phyloP scores from a whole-genome alignment of 441 rosid species.

The Biscutella auriculata region DNA sequence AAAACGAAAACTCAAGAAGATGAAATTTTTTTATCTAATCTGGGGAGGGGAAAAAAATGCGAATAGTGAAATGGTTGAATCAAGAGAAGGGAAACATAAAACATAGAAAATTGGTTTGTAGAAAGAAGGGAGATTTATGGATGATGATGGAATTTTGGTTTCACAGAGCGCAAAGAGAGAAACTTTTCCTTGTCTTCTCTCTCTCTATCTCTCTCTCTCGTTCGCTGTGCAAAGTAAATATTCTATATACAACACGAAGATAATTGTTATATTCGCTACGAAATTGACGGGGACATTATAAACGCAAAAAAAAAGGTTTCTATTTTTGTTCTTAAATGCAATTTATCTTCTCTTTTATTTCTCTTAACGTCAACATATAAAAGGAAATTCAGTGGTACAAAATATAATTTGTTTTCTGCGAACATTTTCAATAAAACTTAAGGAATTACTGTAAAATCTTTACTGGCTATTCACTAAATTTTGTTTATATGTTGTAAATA shows the following conservation, averaged over 20 bases:
- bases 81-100: conserved; percentile 11
- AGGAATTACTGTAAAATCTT: no score
- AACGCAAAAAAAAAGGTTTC: conserved; percentile 13
- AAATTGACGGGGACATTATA: conserved; percentile 35
- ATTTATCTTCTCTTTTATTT: neutral
- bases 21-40: neutral
- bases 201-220: conserved; percentile 3
- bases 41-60: conserved; percentile 16
- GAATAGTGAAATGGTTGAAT: conserved; percentile 18
- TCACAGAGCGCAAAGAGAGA: conserved; percentile 48
- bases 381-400: no score
- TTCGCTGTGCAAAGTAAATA: neutral
- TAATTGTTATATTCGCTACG: conserved; percentile 24
- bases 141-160: conserved; percentile 29
- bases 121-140: conserved; percentile 7
- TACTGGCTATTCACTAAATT: no score
- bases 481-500: no score
- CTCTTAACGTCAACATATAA: no score
- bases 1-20: neutral
- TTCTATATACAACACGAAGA: conserved; percentile 1
- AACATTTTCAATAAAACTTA: no score
- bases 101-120: neutral
- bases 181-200: neutral
- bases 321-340: conserved; percentile 12
- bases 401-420: no score